A percentile compares a stretch with the other conserved stretches of the same genome.
These are phyloP conservation scores for Ilex asprella DNA, from an alignment of 257 asterid species.

Conservation along the genomic window DNA sequence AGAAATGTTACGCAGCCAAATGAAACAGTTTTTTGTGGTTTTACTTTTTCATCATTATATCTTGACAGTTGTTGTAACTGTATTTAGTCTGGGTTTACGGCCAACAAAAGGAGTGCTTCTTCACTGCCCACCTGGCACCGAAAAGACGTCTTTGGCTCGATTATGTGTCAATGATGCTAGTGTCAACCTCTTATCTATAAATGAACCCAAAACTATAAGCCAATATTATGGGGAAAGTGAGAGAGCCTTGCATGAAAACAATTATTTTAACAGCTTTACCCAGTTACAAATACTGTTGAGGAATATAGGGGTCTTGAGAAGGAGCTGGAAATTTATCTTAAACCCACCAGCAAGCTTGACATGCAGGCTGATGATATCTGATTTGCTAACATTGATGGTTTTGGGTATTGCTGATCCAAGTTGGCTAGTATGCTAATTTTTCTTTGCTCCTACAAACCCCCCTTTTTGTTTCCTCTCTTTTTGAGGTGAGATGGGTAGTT, in stretches of 20 bases:
- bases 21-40: background rate
- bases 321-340: too few species aligned
- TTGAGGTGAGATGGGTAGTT: too few species aligned
- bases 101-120: conserved; percentile 96
- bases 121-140: conserved; percentile 98
- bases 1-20: background rate
- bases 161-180: conserved; percentile 73
- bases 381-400: too few species aligned
- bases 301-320: too few species aligned
- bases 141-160: conserved; percentile 82
- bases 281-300: too few species aligned
- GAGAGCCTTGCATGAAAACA: conserved; percentile 61
- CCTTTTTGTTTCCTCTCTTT: too few species aligned
- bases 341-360: too few species aligned
- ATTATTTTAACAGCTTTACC: too few species aligned
- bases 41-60: background rate
- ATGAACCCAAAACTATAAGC: conserved; percentile 86
- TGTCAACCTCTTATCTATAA: conserved; percentile 64
- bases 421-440: too few species aligned
- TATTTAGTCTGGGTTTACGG: conserved; percentile 71
- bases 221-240: conserved; percentile 90
- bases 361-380: too few species aligned
- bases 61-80: conserved; percentile 23
- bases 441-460: too few species aligned
- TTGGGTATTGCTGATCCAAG: too few species aligned